Percentiles rank a stretch among this genome's conserved stretches.
Conservation (phyloP, 768 basidiomycete genomes). For the Leccinum subgranulosum region DNA sequence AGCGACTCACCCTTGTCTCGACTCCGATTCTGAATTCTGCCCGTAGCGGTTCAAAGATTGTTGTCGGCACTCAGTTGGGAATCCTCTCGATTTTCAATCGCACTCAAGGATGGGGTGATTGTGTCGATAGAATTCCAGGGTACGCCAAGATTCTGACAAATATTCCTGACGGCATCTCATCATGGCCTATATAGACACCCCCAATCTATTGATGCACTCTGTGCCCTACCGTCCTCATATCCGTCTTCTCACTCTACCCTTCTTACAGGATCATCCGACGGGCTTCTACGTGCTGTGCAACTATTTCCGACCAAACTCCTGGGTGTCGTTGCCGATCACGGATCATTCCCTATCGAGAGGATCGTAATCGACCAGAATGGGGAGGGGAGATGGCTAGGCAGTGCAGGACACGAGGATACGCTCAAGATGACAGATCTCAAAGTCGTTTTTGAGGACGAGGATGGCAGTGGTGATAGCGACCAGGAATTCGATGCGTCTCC, state of each 20-base stretch:
- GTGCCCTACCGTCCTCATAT: conserved; percentile 61
- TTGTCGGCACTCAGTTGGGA: conserved; percentile 88
- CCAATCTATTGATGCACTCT: conserved; percentile 85
- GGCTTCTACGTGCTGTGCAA: conserved; percentile 82
- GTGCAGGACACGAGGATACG: conserved; percentile 86
- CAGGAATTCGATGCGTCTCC: conserved; percentile 19
- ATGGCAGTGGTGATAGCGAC: conserved; percentile 28
- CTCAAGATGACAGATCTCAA: conserved; percentile 82
- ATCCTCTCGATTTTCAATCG: conserved; percentile 89
- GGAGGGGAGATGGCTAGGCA: conserved; percentile 83
- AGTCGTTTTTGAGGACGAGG: conserved; percentile 56
- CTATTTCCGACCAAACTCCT: conserved; percentile 86
- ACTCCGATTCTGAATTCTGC: background rate
- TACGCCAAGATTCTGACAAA: conserved; percentile 33
- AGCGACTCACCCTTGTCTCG: conserved; percentile 16
- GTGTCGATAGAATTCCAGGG: conserved; percentile 89
- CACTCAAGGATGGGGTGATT: conserved; percentile 85
- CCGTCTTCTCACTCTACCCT: conserved; percentile 65
- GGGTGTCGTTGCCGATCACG: conserved; percentile 89
- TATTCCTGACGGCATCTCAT: conserved; percentile 8
- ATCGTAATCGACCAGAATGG: conserved; percentile 61
- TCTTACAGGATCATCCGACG: conserved; percentile 90
- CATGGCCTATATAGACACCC: conserved; percentile 63
- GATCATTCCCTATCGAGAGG: conserved; percentile 88
- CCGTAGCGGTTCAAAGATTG: conserved; percentile 67